phyloP scores from a whole-genome alignment of 176 grass and related monocot species.

The Ananas comosus region DNA sequence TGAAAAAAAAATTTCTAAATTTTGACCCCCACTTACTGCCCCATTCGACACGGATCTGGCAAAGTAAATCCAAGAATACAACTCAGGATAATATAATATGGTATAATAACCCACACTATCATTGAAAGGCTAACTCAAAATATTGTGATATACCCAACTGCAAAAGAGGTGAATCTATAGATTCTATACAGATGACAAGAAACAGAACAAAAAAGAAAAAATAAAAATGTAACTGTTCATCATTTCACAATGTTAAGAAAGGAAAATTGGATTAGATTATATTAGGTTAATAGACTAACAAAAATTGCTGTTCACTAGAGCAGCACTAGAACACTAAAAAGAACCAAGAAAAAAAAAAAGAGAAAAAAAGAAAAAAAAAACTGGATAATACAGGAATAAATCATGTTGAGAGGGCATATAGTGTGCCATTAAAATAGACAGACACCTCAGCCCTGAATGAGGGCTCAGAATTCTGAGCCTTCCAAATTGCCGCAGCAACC shows the following conservation, averaged over 20 bases:
- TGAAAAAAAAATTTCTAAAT: too few species aligned
- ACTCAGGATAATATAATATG: too few species aligned
- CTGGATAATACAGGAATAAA: constrained; percentile 15
- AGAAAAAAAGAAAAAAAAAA: constrained; percentile 5
- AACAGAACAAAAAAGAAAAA: background rate
- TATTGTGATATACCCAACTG: background rate
- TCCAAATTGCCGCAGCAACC: constrained; percentile 19
- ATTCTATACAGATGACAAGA: background rate
- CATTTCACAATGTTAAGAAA: background rate
- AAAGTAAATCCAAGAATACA: too few species aligned
- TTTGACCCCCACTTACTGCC: too few species aligned
- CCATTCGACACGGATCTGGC: too few species aligned
- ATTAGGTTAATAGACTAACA: constrained; percentile 17
- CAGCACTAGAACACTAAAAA: constrained; percentile 27
- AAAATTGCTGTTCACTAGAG: constrained; percentile 29
- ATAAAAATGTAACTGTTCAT: background rate
- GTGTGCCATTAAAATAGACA: constrained; percentile 33
- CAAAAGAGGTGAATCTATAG: background rate
- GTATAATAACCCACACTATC: too few species aligned
- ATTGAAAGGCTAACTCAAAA: background rate
- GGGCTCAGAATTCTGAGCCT: constrained; percentile 30
- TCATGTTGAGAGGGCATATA: constrained; percentile 44
- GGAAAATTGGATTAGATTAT: constrained; percentile 37
- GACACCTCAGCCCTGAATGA: constrained; percentile 25
- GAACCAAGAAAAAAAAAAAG: constrained; percentile 8